Base-by-base conservation (phyloP, 2,329 filamentous ascomycete species). In the Claviceps sp. region DNA sequence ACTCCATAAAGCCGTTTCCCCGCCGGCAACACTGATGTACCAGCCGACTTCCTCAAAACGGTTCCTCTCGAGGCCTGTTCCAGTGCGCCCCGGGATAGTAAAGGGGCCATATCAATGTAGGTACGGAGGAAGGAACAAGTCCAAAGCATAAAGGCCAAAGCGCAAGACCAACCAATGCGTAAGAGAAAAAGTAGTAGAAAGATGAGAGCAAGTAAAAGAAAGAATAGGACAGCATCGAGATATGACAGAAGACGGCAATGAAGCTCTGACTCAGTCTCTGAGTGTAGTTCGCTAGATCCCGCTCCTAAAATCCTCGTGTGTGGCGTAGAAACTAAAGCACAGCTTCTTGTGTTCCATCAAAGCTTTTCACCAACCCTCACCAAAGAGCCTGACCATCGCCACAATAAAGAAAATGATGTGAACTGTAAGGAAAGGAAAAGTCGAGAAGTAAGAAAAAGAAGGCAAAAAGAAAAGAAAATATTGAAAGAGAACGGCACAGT, bases 401-500 rank as follows among this genome's bases (percentile, higher is more conserved):
- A 64, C 65, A 62, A 53, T 16, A 51, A 39, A 34, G 29, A 43
- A 48, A n/a, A 64, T 68, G 66, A 69, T 68, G 66, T 68, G 67
- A 29, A 20, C 29, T 44, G n/a, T 37, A 46, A 14, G 11, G 26
- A 37, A 61, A 60, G 22, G 8, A 49, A 17, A 17, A 13, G 8
- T 1, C 2, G 34, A n/a, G 8, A 37, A 16, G 14, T 23, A 17
- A 40, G 14, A 20, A 48, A 29, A 5, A 26, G 3, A 23, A 29
- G 26, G 26, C 26, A 29, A 29, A 29, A 9, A 29, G n/a, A n/a
- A n/a, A n/a, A 29, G 8, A 9, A 34, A 4, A 34, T 34, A 9
- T 34, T 34, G 29, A 34, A 9, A 29, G 29, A 34, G 29, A 34
- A 34, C 29, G 9, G 29, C 29, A 11, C 29, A 34, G 29, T 4